Base-by-base conservation (phyloP, 2,329 filamentous ascomycete species). In the Nemania sp. region DNA sequence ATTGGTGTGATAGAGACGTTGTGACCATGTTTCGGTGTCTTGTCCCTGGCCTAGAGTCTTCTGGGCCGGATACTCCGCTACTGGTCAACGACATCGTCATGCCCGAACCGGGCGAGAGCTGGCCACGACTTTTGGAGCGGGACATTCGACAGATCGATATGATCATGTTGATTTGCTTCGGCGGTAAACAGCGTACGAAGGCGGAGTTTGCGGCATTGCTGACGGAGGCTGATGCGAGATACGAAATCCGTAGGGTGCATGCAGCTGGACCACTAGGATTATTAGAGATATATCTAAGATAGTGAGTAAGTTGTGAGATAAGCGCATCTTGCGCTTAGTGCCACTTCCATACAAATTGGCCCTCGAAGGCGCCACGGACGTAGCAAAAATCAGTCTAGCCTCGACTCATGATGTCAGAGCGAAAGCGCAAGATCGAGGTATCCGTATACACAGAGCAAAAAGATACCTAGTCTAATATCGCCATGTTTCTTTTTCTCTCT, bases 1-100 rank as follows among this genome's bases (percentile, higher is more conserved):
- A 67, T 51, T 70, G 56, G 67, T 53, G 29, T 49, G 64, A 67
- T 51, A 18, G 32, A 0, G 54, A 69, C 43, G 49, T 52, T 67
- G 29, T 70, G 29, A 60, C 20, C 15, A 70, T 64, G 35, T 62
- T 67, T 32, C 32, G 52, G 18, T 41, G 10, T 6, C 15, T 64
- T 27, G 56, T 67, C 3, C 67, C 63, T 1, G 59, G 58, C 7
- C 54, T 66, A 2, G 63, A 64, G 26, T 27, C 22, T 15, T 63
- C 53, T 11, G 52, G 43, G 18, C 18, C 59, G 13, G 49, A 22
- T 15, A 64, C 59, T 13, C 67, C 63, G 7, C 55, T 69, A 4
- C 22, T 66, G 8, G 32, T 66, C 43, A 66, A 63, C 13, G 63
- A 61, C 5, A 61, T 43, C 24, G 24, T 61, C 2, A 41, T 61